Percentiles rank a stretch among this genome's conserved stretches.
These are phyloP conservation scores for Colletotrichum godetiae DNA, from an alignment of 2,329 filamentous ascomycete species.

Conservation along the genomic window DNA sequence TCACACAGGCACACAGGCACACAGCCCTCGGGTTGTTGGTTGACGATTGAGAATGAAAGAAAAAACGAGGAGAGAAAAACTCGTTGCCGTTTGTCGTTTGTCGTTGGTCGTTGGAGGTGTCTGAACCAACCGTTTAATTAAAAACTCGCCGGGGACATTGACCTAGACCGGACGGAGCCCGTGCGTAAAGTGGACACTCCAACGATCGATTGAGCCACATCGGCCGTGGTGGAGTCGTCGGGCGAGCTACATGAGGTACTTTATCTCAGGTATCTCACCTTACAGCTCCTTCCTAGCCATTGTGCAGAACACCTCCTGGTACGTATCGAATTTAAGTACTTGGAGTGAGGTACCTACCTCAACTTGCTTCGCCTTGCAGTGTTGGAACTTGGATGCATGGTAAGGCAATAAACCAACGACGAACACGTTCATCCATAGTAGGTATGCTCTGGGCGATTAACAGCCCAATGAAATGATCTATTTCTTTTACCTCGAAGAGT, in stretches of 20 bases:
- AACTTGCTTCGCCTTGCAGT: not conserved
- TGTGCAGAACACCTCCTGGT: not conserved
- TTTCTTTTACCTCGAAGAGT: too few relatives aligned
- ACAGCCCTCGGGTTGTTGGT: constrained; percentile 1
- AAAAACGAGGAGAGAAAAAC: not conserved
- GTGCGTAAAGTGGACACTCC: constrained; percentile 11
- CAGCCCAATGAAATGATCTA: too few relatives aligned
- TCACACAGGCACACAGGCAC: not conserved
- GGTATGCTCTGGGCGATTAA: too few relatives aligned
- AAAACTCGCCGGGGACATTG: constrained; percentile 18
- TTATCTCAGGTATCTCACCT: not conserved
- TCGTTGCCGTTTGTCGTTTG: not conserved
- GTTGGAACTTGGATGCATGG: too few relatives aligned
- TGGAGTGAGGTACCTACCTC: not conserved
- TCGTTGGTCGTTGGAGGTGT: constrained; percentile 29
- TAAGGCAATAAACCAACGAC: too few relatives aligned
- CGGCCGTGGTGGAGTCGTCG: constrained; percentile 7
- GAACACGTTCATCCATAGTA: too few relatives aligned
- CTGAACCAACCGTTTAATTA: constrained; percentile 31
- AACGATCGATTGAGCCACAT: constrained; percentile 31
- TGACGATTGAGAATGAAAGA: not conserved
- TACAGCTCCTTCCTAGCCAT: not conserved
- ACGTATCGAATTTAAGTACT: not conserved
- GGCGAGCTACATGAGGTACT: not conserved
- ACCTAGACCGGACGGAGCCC: constrained; percentile 27